phyloP scores from a whole-genome alignment of 1,139 yeast genomes.

The Candida tetrigidarum region DNA sequence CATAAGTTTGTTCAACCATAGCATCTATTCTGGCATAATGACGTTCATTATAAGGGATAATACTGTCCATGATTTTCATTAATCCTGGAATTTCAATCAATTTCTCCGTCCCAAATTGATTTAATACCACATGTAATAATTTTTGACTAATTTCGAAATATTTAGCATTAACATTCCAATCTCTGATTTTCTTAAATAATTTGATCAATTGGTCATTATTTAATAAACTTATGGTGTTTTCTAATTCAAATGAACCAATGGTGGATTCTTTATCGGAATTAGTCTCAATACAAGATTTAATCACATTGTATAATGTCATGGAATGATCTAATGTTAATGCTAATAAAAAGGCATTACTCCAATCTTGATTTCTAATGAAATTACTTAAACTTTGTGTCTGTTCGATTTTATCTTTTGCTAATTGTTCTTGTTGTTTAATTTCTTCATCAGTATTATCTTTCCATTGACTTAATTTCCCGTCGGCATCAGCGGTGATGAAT shows the following conservation, averaged over 20 bases:
- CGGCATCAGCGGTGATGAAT: constrained; percentile 90
- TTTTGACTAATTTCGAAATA: constrained; percentile 82
- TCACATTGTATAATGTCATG: constrained; percentile 75
- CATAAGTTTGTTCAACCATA: constrained; percentile 80
- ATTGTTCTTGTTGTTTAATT: constrained; percentile 52
- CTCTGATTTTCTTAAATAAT: constrained; percentile 77
- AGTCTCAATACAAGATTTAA: constrained; percentile 55
- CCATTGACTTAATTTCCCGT: constrained; percentile 91
- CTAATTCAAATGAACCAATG: constrained; percentile 67
- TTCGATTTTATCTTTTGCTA: constrained; percentile 66
- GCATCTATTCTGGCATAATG: constrained; percentile 79
- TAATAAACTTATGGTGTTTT: constrained; percentile 61
- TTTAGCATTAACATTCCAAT: constrained; percentile 93
- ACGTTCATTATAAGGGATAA: constrained; percentile 86
- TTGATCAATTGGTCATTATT: constrained; percentile 60
- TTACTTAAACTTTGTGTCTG: constrained; percentile 86
- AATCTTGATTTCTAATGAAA: constrained; percentile 69
- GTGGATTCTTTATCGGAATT: constrained; percentile 51
- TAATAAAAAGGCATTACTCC: constrained; percentile 86
- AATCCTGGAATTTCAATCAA: constrained; percentile 70
- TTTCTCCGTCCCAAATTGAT: constrained; percentile 54
- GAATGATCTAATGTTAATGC: constrained; percentile 89
- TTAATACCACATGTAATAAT: constrained; percentile 65
- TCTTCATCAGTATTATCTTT: constrained; percentile 80
- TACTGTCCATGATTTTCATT: constrained; percentile 68